Conservation (phyloP, 805 yeast species). For the Schwanniomyces yamadae region DNA sequence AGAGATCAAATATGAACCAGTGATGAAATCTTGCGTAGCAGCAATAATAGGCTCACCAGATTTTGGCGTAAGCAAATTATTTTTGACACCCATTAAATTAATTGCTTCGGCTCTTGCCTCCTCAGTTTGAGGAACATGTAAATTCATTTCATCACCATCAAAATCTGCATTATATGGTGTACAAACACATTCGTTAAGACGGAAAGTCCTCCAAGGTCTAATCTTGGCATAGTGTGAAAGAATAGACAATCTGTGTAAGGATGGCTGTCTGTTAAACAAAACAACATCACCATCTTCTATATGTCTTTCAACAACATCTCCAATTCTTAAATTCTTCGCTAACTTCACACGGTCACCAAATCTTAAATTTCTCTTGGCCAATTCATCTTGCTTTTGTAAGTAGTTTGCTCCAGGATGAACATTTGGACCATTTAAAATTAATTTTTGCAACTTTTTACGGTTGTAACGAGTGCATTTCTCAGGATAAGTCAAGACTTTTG, state of each 20-base stretch:
- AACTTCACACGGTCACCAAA: conserved; percentile 81
- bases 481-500: conserved; percentile 93
- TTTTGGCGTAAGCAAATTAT: conserved; percentile 90
- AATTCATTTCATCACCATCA: conserved; percentile 99
- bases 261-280: conserved; percentile 95
- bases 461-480: conserved; percentile 92
- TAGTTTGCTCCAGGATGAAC: conserved; percentile 97
- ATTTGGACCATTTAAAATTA: conserved; percentile 82
- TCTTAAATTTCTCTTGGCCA: conserved; percentile 80
- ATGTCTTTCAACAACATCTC: conserved; percentile 95
- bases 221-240: conserved; percentile 93
- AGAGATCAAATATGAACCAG: conserved; percentile 90
- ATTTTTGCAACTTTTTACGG: conserved; percentile 66
- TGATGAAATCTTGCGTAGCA: conserved; percentile 98
- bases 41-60: conserved; percentile 99
- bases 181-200: conserved; percentile 97
- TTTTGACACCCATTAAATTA: conserved; percentile 95
- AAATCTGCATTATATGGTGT: conserved; percentile 99
- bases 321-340: conserved; percentile 74
- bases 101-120: conserved; percentile 99
- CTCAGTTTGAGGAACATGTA: conserved; percentile 98
- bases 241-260: conserved; percentile 91
- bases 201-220: conserved; percentile 96
- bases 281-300: conserved; percentile 97
- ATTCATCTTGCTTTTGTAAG: conserved; percentile 76